Evolutionary conservation across 352 stramenopile genomes (phyloP).

Genomic region (Phytophthora foliorum): DNA sequence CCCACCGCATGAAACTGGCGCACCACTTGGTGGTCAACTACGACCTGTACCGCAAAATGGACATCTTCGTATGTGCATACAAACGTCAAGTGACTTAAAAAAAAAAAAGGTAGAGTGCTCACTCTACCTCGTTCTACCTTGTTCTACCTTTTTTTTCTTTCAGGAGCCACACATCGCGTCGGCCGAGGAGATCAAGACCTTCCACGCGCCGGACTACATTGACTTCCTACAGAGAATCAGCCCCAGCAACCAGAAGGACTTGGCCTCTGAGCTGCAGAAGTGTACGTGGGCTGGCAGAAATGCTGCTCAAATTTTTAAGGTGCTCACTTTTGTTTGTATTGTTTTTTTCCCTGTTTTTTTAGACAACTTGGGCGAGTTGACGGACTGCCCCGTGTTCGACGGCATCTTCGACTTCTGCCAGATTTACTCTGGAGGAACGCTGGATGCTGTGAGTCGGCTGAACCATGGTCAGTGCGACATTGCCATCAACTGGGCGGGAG

Average conservation of each 20-base stretch:
- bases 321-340: neutral
- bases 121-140: slow-evolving; percentile 10
- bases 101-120: neutral
- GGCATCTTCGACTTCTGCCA: slow-evolving; percentile 99
- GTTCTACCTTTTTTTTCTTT: slow-evolving; percentile 30
- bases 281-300: slow-evolving; percentile 44
- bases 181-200: slow-evolving; percentile 96
- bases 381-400: slow-evolving; percentile 99
- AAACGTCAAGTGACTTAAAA: neutral
- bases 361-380: slow-evolving; percentile 97
- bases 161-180: slow-evolving; percentile 83
- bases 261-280: slow-evolving; percentile 77
- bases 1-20: slow-evolving; percentile 96
- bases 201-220: slow-evolving; percentile 99
- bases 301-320: neutral
- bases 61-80: slow-evolving; percentile 91
- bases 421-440: slow-evolving; percentile 95
- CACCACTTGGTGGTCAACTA: slow-evolving; percentile 98
- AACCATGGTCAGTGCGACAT: slow-evolving; percentile 97
- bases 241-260: slow-evolving; percentile 93
- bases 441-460: slow-evolving; percentile 96
- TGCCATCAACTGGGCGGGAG: slow-evolving; percentile 98
- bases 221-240: slow-evolving; percentile 97
- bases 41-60: slow-evolving; percentile 98
- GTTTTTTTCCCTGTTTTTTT: slow-evolving; percentile 10